Evolutionary conservation across 2,329 filamentous ascomycete genomes (phyloP), one percentile per base, ranked within the genome.

Genomic region (Falciphora oryzae): DNA sequence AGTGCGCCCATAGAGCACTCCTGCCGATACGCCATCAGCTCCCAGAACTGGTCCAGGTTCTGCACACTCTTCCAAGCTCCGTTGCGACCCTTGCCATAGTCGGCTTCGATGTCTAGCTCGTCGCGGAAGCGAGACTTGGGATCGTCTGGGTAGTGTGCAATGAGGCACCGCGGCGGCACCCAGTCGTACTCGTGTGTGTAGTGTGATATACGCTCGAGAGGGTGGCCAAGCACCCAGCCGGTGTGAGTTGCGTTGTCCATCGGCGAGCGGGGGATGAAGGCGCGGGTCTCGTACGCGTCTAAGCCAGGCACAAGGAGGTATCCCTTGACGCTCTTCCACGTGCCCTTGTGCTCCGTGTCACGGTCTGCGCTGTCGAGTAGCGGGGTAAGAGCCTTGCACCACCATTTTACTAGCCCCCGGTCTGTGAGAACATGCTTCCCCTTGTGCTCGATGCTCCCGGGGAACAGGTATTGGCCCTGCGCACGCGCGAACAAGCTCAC

Each of bases 1-100:
- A 97, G 83, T 25, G 93, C 84, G 0, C 95, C 96, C 44, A 93
- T 92, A 0, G 93, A 97, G 73, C 95, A 99, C 73, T 99, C 95
- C 74, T 98, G 95, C 65, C 95, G 84, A 73, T 91, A 98, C 0
- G 93, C 89, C 94, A 99, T 98, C 84, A 96, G 90, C 67, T 99
- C 95, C 95, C 95, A 99, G 72, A 99, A 99, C 69, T 93, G 88
- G n/a, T 93, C 91, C 57, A 99, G 79, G 0, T 87, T 90, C 73
- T 84, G 89, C 29, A 97, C 88, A 66, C 90, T 93, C 73, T 88
- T 90, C 95, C 95, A 99, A 65, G 85, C 82, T 0, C 90, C 90
- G 3, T 79, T 78, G 31, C 80, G 82, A 68, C 85, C 84, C 68
- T 83, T 77, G 2, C 84, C 80, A 35, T 85, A 85, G 1, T 85